phyloP scores from a whole-genome alignment of 768 basidiomycete species.

The Tricholoma bakamatsutake region DNA sequence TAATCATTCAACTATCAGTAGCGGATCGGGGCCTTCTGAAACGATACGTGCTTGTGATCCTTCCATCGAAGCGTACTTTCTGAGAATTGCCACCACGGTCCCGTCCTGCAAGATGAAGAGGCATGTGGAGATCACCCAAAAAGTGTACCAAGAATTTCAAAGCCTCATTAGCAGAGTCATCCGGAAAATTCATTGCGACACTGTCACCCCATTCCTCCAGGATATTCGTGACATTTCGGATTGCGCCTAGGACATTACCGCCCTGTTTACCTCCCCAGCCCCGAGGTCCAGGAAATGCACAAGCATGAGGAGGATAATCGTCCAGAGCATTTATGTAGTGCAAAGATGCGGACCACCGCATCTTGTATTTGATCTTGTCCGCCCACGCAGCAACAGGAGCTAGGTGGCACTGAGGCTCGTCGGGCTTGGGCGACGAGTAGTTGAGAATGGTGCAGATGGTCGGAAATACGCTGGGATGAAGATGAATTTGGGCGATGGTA shows the following conservation, averaged over 20 bases:
- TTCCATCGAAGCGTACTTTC: constrained; percentile 68
- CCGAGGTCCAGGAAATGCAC: constrained; percentile 66
- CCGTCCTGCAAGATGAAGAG: constrained; percentile 84
- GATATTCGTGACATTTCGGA: constrained; percentile 69
- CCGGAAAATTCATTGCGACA: constrained; percentile 17
- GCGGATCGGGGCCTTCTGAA: neutral
- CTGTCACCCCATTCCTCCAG: constrained; percentile 43
- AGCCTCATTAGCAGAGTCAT: constrained; percentile 60
- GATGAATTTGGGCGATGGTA: constrained; percentile 89
- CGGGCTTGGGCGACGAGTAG: constrained; percentile 27
- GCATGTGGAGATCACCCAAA: constrained; percentile 90
- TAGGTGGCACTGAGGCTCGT: constrained; percentile 61
- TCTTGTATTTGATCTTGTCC: constrained; percentile 56
- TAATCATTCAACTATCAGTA: constrained; percentile 10
- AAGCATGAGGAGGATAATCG: constrained; percentile 74
- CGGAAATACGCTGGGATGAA: constrained; percentile 65
- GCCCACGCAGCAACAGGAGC: constrained; percentile 88
- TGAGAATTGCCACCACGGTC: constrained; percentile 84
- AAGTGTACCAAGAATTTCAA: constrained; percentile 93
- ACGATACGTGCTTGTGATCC: constrained; percentile 55
- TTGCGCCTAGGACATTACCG: constrained; percentile 70
- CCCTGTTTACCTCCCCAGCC: constrained; percentile 60
- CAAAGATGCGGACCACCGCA: constrained; percentile 67
- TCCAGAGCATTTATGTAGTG: constrained; percentile 72
- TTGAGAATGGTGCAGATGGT: constrained; percentile 70